phyloP scores from a whole-genome alignment of 257 asterid species.

The Perilla frutescens region DNA sequence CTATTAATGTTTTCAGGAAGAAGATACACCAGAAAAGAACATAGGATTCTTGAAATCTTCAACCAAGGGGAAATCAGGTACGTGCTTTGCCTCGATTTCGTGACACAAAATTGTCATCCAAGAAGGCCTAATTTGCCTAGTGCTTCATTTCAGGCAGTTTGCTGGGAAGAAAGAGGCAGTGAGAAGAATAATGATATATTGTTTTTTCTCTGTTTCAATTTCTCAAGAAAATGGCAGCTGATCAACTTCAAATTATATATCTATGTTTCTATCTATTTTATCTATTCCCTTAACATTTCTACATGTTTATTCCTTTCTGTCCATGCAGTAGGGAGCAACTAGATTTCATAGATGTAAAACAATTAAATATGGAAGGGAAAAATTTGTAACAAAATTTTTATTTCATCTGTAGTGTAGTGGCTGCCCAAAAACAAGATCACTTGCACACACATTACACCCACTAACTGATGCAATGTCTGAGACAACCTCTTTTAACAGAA shows the following conservation, averaged over 20 bases:
- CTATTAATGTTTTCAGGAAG: slow-evolving; percentile 48
- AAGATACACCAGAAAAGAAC: slow-evolving; percentile 52
- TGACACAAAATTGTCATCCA: not conserved
- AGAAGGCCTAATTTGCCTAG: slow-evolving; percentile 5
- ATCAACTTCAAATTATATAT: slow-evolving; percentile 35
- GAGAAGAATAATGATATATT: slow-evolving; percentile 40
- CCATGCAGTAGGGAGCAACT: slow-evolving; percentile 73
- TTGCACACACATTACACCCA: slow-evolving; percentile 12
- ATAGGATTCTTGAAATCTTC: slow-evolving; percentile 56
- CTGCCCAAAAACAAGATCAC: slow-evolving; percentile 10
- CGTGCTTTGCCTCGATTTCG: slow-evolving; percentile 14
- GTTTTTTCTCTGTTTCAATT: slow-evolving; percentile 36
- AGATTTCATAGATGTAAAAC: slow-evolving; percentile 51
- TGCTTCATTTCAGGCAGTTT: slow-evolving; percentile 51
- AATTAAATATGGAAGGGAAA: not conserved
- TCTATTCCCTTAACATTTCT: slow-evolving; percentile 43
- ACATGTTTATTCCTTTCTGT: slow-evolving; percentile 53
- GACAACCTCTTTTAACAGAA: not conserved
- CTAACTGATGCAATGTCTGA: no score
- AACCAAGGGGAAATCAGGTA: slow-evolving; percentile 54
- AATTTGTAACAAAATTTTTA: not conserved
- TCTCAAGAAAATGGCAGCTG: slow-evolving; percentile 45
- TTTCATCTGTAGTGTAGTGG: not conserved
- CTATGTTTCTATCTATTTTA: slow-evolving; percentile 40
- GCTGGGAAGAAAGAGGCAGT: slow-evolving; percentile 61